Evolutionary conservation across 352 stramenopile species (phyloP).

Genomic region (Phytophthora ohioensis): DNA sequence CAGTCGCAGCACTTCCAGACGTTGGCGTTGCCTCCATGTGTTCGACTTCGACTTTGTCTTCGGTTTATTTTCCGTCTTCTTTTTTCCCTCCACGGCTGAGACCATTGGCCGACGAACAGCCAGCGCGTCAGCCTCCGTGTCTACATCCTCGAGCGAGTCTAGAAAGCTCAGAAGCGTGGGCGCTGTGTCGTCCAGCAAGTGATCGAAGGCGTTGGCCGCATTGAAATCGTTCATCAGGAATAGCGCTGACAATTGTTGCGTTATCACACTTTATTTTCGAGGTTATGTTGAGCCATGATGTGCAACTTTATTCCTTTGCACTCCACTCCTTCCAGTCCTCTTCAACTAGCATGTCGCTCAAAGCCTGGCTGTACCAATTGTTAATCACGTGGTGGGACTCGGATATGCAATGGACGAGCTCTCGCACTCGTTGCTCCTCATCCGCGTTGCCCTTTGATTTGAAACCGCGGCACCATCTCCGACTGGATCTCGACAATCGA

Average conservation of each 20-base stretch:
- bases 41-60: constrained; percentile 31
- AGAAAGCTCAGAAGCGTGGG: constrained; percentile 18
- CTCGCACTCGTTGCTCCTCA: too few relatives aligned
- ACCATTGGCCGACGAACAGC: not conserved
- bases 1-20: constrained; percentile 24
- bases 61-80: not conserved
- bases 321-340: too few relatives aligned
- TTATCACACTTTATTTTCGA: not conserved
- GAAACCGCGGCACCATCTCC: too few relatives aligned
- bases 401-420: too few relatives aligned
- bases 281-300: constrained; percentile 8
- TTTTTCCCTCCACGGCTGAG: not conserved
- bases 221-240: constrained; percentile 11
- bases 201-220: constrained; percentile 11
- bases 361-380: too few relatives aligned
- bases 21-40: constrained; percentile 27
- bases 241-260: not conserved
- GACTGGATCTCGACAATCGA: too few relatives aligned
- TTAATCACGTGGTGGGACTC: too few relatives aligned
- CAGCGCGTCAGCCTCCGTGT: not conserved
- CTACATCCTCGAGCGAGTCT: constrained; percentile 9
- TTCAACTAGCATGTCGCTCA: too few relatives aligned
- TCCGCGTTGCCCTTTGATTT: too few relatives aligned
- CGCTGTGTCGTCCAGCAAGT: constrained; percentile 11
- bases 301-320: not conserved